These are phyloP conservation scores for Austroboletus niveus DNA, from an alignment of 1,284 basidiomycete species.

Conservation along the genomic window DNA sequence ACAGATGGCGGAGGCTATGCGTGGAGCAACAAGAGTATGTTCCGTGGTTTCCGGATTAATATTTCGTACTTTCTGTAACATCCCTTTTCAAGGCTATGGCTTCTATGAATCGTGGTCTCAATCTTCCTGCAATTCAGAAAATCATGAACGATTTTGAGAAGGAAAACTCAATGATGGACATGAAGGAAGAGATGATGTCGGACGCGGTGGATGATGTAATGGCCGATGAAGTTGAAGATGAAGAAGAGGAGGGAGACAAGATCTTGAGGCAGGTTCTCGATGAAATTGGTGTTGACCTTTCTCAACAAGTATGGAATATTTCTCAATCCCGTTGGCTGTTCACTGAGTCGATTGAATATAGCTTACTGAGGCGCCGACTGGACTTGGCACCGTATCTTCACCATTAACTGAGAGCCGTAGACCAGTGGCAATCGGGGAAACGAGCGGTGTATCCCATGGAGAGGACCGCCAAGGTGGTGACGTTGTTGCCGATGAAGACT, in stretches of 20 bases:
- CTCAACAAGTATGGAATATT: constrained; percentile 73
- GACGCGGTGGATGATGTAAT: constrained; percentile 98
- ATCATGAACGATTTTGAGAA: constrained; percentile 99
- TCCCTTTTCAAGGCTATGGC: constrained; percentile 80
- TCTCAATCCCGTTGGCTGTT: neutral
- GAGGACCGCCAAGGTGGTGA: constrained; percentile 37
- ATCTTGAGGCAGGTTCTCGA: constrained; percentile 96
- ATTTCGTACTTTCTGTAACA: constrained; percentile 1
- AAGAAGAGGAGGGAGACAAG: constrained; percentile 95
- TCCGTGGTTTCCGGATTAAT: constrained; percentile 1
- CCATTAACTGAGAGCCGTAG: constrained; percentile 65
- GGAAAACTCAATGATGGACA: constrained; percentile 98
- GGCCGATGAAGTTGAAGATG: constrained; percentile 91
- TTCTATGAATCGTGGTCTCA: constrained; percentile 95
- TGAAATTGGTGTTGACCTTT: constrained; percentile 92
- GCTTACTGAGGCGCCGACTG: constrained; percentile 83
- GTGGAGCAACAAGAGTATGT: constrained; percentile 90
- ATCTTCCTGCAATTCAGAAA: constrained; percentile 90
- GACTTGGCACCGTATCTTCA: constrained; percentile 57
- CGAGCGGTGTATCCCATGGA: constrained; percentile 41
- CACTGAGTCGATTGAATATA: constrained; percentile 33
- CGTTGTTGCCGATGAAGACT: constrained; percentile 77
- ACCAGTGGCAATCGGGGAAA: constrained; percentile 79
- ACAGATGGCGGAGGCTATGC: constrained; percentile 99
- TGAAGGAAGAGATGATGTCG: constrained; percentile 99